Percentiles rank a stretch among this genome's conserved stretches.
Evolutionary conservation across 2,329 filamentous ascomycete genomes (phyloP).

Genomic region (Colletotrichum sp.): DNA sequence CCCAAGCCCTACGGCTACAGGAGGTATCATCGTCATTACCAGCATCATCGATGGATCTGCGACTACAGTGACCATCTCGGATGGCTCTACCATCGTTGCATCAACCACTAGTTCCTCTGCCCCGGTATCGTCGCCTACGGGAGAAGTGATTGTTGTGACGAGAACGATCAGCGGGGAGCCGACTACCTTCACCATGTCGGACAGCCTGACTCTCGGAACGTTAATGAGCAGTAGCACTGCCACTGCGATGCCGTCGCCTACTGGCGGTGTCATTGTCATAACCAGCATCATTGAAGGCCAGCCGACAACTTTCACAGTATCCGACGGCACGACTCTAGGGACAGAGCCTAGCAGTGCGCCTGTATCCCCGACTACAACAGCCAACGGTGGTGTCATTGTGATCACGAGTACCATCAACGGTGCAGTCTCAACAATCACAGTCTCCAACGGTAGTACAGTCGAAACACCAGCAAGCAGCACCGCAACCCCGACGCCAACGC

Average conservation of each 20-base stretch:
- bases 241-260: neutral
- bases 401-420: neutral
- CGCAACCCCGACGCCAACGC: neutral
- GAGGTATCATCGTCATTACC: neutral
- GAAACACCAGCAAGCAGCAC: neutral
- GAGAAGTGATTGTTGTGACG: neutral
- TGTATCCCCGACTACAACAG: neutral
- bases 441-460: neutral
- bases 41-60: neutral
- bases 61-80: neutral
- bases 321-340: neutral
- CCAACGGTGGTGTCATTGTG: neutral
- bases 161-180: neutral
- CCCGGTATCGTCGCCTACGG: neutral
- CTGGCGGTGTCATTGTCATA: neutral
- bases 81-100: neutral
- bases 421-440: neutral
- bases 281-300: neutral
- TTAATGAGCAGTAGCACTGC: neutral
- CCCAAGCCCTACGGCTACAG: neutral
- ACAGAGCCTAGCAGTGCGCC: neutral
- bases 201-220: neutral
- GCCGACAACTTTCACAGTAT: neutral
- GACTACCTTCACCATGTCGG: neutral
- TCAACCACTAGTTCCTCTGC: neutral